These are phyloP conservation scores for Acanthamoeba healyi DNA, from an alignment of 208 protist genomes.

Conservation along the genomic window DNA sequence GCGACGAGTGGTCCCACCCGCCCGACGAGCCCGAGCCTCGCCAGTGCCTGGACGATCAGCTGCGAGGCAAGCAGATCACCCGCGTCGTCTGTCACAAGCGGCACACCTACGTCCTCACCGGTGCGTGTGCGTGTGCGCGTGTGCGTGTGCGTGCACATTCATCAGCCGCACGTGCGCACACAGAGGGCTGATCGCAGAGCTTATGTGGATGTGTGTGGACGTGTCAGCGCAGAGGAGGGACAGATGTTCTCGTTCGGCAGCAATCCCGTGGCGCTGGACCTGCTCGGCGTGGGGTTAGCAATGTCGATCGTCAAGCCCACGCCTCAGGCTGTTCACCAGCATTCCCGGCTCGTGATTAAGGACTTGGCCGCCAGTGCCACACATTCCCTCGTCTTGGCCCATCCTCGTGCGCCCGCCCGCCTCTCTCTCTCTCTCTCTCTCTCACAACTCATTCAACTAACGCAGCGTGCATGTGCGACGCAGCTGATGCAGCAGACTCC, in stretches of 20 bases:
- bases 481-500: background rate
- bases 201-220: no score
- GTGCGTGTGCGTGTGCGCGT: background rate
- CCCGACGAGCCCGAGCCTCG: slow-evolving; percentile 1
- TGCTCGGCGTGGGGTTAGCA: background rate
- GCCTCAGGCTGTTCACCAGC: background rate
- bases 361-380: background rate
- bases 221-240: background rate
- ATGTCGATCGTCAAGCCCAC: background rate
- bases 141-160: background rate
- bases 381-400: background rate
- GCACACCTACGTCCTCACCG: background rate
- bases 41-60: background rate
- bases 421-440: no score
- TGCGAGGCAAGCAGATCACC: slow-evolving; percentile 13
- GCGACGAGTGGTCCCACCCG: background rate
- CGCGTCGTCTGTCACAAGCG: background rate
- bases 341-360: background rate
- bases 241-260: background rate
- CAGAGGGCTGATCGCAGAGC: no score
- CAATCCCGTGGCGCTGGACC: background rate
- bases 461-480: background rate
- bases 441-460: background rate
- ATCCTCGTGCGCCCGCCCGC: background rate
- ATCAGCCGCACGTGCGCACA: no score